A percentile compares a stretch with the other conserved stretches of the same genome.
phyloP scores from a whole-genome alignment of 139 green algal species.

The Haematococcus lacustris region DNA sequence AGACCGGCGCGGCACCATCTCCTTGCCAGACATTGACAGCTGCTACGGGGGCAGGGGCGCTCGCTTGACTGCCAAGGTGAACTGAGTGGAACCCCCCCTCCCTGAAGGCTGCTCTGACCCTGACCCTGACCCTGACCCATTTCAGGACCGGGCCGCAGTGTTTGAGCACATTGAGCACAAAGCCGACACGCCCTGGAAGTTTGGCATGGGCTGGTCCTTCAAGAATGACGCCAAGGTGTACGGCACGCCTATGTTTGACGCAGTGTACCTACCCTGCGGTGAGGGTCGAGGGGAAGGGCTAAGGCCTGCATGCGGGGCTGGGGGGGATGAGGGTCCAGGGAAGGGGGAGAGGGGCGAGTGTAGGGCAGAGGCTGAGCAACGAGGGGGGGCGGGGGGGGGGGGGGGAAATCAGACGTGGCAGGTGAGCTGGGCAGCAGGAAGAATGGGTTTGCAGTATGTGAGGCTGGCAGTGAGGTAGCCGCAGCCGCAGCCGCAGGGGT shows the following conservation, averaged over 20 bases:
- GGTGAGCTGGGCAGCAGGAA: too few relatives aligned
- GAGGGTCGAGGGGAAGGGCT: too few relatives aligned
- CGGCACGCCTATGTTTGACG: slow-evolving; percentile 75
- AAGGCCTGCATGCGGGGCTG: too few relatives aligned
- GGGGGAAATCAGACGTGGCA: too few relatives aligned
- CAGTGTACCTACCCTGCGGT: slow-evolving; percentile 27
- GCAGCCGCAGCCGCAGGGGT: too few relatives aligned
- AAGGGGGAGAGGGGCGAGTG: too few relatives aligned
- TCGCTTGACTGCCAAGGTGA: slow-evolving; percentile 42
- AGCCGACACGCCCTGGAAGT: slow-evolving; percentile 66
- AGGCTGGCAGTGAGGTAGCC: too few relatives aligned
- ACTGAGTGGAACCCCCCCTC: background rate
- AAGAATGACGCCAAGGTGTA: slow-evolving; percentile 76
- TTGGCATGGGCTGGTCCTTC: slow-evolving; percentile 61
- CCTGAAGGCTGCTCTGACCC: background rate
- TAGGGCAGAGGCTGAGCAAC: too few relatives aligned
- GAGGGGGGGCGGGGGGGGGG: too few relatives aligned
- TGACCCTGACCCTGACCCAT: too few relatives aligned
- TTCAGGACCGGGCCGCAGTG: slow-evolving; percentile 56
- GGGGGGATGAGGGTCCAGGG: too few relatives aligned
- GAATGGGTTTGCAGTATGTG: too few relatives aligned
- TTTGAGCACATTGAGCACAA: slow-evolving; percentile 53
- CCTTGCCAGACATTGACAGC: slow-evolving; percentile 77
- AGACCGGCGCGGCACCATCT: slow-evolving; percentile 73
- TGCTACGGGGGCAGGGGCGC: slow-evolving; percentile 31